Conservation (phyloP, 2,329 filamentous ascomycete species). For the Epichloe sylvatica region DNA sequence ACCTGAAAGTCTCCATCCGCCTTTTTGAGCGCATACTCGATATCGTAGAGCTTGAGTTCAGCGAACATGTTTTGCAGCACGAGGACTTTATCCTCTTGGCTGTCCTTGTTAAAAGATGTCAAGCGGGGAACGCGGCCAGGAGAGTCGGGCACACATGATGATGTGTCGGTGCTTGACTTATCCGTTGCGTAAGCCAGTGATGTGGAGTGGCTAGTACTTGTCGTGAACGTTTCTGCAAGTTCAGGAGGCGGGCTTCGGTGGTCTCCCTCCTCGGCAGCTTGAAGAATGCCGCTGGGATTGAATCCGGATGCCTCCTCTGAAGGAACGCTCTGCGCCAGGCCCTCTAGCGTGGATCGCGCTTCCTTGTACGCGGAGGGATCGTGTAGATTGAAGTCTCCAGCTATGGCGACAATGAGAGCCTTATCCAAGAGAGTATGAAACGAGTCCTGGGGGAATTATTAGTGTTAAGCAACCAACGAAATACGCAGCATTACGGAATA, state of each 20-base stretch:
- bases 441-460: constrained; percentile 36
- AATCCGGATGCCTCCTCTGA: constrained; percentile 62
- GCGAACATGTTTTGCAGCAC: constrained; percentile 60
- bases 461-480: neutral
- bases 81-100: constrained; percentile 46
- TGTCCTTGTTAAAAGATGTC: constrained; percentile 25
- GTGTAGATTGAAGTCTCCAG: constrained; percentile 55
- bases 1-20: constrained; percentile 50
- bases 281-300: constrained; percentile 59
- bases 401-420: constrained; percentile 61
- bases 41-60: constrained; percentile 48
- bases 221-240: constrained; percentile 12
- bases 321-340: constrained; percentile 48
- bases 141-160: constrained; percentile 12
- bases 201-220: constrained; percentile 15
- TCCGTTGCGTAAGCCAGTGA: constrained; percentile 16
- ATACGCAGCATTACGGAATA: too few relatives aligned
- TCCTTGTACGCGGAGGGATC: constrained; percentile 35
- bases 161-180: constrained; percentile 13
- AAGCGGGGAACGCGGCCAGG: constrained; percentile 14
- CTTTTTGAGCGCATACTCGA: constrained; percentile 54
- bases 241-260: constrained; percentile 1
- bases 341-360: constrained; percentile 47
- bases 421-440: constrained; percentile 67
- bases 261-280: constrained; percentile 15